These are phyloP conservation scores for Meyerozyma guilliermondii DNA, from an alignment of 1,139 yeast species.

Conservation along the genomic window DNA sequence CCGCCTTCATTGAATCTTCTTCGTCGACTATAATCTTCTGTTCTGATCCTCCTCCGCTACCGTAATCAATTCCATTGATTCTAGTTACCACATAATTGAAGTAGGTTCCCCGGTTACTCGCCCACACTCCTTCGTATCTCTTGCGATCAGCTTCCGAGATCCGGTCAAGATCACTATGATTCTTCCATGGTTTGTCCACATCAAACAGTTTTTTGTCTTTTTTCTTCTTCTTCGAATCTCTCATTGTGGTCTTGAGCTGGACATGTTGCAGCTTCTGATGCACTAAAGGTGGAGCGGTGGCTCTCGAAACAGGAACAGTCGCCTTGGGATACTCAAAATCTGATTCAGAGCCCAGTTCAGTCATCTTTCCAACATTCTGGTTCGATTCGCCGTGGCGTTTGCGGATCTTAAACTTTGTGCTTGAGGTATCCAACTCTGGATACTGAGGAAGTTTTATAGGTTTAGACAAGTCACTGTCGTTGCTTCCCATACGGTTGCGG, in stretches of 20 bases:
- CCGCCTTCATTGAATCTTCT: constrained; percentile 26
- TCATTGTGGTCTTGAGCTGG: constrained; percentile 61
- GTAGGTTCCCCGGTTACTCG: constrained; percentile 71
- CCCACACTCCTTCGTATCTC: constrained; percentile 92
- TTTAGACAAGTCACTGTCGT: constrained; percentile 3
- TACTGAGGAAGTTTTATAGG: constrained; percentile 11
- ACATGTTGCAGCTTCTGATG: constrained; percentile 21
- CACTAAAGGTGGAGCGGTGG: constrained; percentile 7
- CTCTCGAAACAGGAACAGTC: constrained; percentile 4
- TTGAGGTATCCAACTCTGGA: constrained; percentile 8
- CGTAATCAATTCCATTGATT: constrained; percentile 31
- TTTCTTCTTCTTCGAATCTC: constrained; percentile 46
- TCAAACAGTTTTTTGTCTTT: constrained; percentile 54
- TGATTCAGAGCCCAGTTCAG: constrained; percentile 1
- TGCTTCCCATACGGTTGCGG: constrained; percentile 4
- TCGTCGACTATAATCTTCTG: constrained; percentile 12
- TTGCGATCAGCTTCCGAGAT: constrained; percentile 73
- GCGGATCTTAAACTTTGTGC: constrained; percentile 4
- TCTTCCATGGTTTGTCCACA: constrained; percentile 95
- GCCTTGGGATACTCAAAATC: not conserved
- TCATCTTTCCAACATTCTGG: not conserved
- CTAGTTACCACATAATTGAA: constrained; percentile 37
- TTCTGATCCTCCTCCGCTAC: constrained; percentile 15
- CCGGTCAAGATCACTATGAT: constrained; percentile 58
- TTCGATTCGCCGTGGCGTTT: constrained; percentile 2